These are phyloP conservation scores for Abrus pulchellus DNA, from an alignment of 306 rosid species.

Conservation along the genomic window DNA sequence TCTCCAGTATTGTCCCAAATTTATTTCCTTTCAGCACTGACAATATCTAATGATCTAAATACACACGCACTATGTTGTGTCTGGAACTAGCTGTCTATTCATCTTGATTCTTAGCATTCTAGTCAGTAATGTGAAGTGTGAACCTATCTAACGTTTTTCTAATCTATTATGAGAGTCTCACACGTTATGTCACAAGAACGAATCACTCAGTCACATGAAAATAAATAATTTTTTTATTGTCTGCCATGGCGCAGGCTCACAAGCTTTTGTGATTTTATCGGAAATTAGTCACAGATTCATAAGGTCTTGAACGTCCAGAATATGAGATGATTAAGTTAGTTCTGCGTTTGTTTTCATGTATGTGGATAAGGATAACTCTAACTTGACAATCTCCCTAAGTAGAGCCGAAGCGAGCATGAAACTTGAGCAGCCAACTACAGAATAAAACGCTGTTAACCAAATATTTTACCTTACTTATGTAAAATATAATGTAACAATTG, in stretches of 20 bases:
- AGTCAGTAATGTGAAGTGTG: background rate
- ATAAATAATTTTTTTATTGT: background rate
- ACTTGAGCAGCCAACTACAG: background rate
- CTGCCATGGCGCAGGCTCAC: background rate
- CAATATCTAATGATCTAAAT: constrained; percentile 11
- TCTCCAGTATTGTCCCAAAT: constrained; percentile 29
- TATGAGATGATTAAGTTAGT: background rate
- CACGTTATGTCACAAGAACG: constrained; percentile 34
- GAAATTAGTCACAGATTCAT: background rate
- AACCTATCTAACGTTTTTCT: background rate
- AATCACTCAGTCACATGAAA: constrained; percentile 17
- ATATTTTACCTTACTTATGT: no score
- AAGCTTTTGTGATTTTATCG: background rate
- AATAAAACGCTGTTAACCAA: no score
- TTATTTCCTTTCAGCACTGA: constrained; percentile 28
- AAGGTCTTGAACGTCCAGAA: background rate
- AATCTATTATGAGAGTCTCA: constrained; percentile 8
- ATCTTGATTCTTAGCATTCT: constrained; percentile 29
- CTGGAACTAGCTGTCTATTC: constrained; percentile 25
- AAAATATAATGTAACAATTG: no score
- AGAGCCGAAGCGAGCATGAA: background rate
- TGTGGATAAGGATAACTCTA: background rate
- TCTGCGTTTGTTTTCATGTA: background rate
- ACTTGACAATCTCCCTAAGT: background rate
- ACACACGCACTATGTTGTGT: constrained; percentile 30